phyloP scores from a whole-genome alignment of 176 grass and related monocot genomes.

The Carex cristatella region DNA sequence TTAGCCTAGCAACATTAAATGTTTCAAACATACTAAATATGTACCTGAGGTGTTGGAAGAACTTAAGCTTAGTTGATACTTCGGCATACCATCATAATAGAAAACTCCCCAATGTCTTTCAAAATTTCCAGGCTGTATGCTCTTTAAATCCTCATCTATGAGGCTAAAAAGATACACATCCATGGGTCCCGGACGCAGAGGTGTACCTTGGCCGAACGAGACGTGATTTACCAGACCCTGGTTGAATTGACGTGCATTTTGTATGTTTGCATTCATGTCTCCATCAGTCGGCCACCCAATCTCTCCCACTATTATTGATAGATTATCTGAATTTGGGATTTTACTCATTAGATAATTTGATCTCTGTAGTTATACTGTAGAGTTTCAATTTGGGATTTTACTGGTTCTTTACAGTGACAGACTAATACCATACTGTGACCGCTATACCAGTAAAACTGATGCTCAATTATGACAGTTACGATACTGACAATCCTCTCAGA shows the following conservation, averaged over 20 bases:
- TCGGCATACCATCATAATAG: slow-evolving; percentile 69
- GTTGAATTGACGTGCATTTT: slow-evolving; percentile 54
- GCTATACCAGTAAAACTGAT: neutral
- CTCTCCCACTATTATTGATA: slow-evolving; percentile 64
- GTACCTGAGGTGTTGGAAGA: slow-evolving; percentile 2
- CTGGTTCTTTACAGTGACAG: neutral
- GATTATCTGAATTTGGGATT: slow-evolving; percentile 28
- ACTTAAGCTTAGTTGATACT: slow-evolving; percentile 50
- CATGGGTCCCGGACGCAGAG: slow-evolving; percentile 48
- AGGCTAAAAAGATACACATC: slow-evolving; percentile 86
- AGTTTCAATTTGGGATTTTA: neutral
- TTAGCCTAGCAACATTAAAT: neutral
- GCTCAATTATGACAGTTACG: neutral
- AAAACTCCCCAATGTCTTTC: slow-evolving; percentile 93
- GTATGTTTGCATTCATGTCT: slow-evolving; percentile 44
- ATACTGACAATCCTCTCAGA: neutral
- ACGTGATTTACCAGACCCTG: slow-evolving; percentile 57
- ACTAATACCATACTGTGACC: neutral
- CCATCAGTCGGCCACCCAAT: slow-evolving; percentile 87
- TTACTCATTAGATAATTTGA: neutral
- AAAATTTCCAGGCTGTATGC: slow-evolving; percentile 75
- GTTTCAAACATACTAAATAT: neutral
- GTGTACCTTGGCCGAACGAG: slow-evolving; percentile 49
- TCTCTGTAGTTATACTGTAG: neutral
- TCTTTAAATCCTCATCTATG: slow-evolving; percentile 79